Evolutionary conservation across 2,329 filamentous ascomycete species (phyloP), one percentile per base, ranked within the genome.

Genomic region (Scytalidium sp.): DNA sequence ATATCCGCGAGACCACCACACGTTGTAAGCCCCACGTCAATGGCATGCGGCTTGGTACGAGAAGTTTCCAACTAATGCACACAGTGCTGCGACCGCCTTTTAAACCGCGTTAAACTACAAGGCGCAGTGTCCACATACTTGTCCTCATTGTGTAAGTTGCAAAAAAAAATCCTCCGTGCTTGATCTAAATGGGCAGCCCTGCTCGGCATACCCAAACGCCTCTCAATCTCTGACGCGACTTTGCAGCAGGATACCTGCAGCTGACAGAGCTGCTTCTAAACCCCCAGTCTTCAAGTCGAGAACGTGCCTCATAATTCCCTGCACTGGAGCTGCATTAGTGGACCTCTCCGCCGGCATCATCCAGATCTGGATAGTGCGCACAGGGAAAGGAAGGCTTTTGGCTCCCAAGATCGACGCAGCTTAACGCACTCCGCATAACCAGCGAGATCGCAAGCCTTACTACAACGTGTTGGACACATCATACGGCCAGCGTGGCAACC

Each of bases 401-500:
- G 54, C 53, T 53, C 51, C 47, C 51, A 54, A 49, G 60, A 60
- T 63, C 58, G 46, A 55, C 60, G 49, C 54, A 52, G 40, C 45
- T 46, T 48, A 41, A 50, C 43, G 49, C 55, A 52, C 53, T 52
- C 47, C 52, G 54, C 56, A 58, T 57, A 50, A 54, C 49, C 19
- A 51, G 53, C 55, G 48, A 49, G 39, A 53, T 47, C 50, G 54
- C 46, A 55, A 49, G 54, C 53, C 53, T 50, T 49, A 51, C 48
- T 46, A 49, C 51, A 48, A 47, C 46, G 49, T 54, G 52, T 51
- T 49, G 50, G 50, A 58, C 57, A 58, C 52, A 55, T 56, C 58
- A 59, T 49, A 55, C 54, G 46, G 55, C 51, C 58, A 56, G 54
- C 61, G 59, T 62, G 59, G 58, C 61, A 61, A 56, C 58, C 60